Base-by-base conservation (phyloP, 441 rosid species). In the Bocquillonia castaneifolia region DNA sequence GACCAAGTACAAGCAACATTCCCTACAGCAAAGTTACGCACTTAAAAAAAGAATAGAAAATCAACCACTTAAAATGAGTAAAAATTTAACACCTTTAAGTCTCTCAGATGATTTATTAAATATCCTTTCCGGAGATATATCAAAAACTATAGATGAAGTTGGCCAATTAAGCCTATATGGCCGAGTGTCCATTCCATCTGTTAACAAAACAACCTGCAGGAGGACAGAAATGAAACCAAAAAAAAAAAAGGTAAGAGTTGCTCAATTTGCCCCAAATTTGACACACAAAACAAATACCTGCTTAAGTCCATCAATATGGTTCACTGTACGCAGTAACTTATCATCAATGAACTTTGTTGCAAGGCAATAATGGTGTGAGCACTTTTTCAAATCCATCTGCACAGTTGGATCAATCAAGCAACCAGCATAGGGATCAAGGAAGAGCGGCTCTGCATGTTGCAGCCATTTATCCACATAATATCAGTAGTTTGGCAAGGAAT, bases 181-280 rank as follows among this genome's bases (percentile, higher is more conserved):
- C 45, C 96, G 82, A 79, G 99, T 94, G 68, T 88, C 97, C 97
- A 91, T 88, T 20, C 99, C 99, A 78, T 94, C 96, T 22, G 96
- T 82, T 66, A 94, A 79, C 74, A 94, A 71, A 69, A 94, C 96
- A 83, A 91, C 91, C 97, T 91, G 86, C 83, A 82, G 18, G 7
- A 50, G 12, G n/a, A 68, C 36, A 68, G 52, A 45, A 67, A 63
- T 69, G 66, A 22, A 66, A 20, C 69, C 57, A 55, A 56, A 56
- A 61, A 65, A 51, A 64, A 52, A 62, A 47, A 66, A 8, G 40
- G 51, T 7, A 56, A 57, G 29, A 39, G 58, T 47, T 18, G 61
- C 13, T 52, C 22, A 63, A 66, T 72, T 28, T 9, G 56, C 20
- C 37, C 29, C 25, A 48, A 45, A 51, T n/a, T 45, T 26, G 39